Conservation (phyloP, 2,329 filamentous ascomycete species). For the Stromatinia cepivora region DNA sequence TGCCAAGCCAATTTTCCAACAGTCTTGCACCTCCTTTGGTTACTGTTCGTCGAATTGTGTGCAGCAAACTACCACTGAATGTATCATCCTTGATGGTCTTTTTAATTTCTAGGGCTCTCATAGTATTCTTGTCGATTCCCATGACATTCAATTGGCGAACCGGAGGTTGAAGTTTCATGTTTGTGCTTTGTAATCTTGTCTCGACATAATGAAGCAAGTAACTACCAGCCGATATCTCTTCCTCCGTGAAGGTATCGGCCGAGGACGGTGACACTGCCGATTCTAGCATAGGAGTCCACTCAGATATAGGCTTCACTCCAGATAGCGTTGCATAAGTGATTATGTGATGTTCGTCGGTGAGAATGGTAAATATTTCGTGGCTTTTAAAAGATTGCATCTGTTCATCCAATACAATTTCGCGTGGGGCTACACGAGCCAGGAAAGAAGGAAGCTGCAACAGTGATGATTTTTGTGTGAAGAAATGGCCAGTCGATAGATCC, state of each 20-base stretch:
- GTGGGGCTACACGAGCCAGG: constrained; percentile 77
- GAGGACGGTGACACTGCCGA: constrained; percentile 59
- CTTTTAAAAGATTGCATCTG: constrained; percentile 57
- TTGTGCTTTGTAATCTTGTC: constrained; percentile 72
- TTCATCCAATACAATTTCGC: constrained; percentile 79
- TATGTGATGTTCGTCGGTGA: constrained; percentile 73
- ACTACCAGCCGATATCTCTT: constrained; percentile 76
- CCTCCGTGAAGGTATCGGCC: constrained; percentile 57
- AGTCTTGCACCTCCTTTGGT: constrained; percentile 89
- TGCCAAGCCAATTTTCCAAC: constrained; percentile 79
- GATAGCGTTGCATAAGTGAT: constrained; percentile 67
- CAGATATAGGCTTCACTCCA: constrained; percentile 44
- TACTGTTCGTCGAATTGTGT: constrained; percentile 84
- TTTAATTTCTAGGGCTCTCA: constrained; percentile 85
- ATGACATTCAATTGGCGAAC: constrained; percentile 77
- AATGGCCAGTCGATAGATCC: constrained; percentile 91
- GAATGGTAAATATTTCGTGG: constrained; percentile 63
- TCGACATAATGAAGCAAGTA: constrained; percentile 83
- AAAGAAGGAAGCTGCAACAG: constrained; percentile 73
- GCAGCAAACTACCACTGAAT: constrained; percentile 80
- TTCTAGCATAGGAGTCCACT: constrained; percentile 77
- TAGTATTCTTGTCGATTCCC: constrained; percentile 87
- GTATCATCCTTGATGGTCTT: constrained; percentile 78
- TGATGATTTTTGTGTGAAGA: constrained; percentile 78
- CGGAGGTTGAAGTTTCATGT: constrained; percentile 82